Evolutionary conservation across 495 filamentous ascomycete genomes (phyloP), one percentile per base, ranked within the genome.

Genomic region (Massariosphaeria phaeospora): DNA sequence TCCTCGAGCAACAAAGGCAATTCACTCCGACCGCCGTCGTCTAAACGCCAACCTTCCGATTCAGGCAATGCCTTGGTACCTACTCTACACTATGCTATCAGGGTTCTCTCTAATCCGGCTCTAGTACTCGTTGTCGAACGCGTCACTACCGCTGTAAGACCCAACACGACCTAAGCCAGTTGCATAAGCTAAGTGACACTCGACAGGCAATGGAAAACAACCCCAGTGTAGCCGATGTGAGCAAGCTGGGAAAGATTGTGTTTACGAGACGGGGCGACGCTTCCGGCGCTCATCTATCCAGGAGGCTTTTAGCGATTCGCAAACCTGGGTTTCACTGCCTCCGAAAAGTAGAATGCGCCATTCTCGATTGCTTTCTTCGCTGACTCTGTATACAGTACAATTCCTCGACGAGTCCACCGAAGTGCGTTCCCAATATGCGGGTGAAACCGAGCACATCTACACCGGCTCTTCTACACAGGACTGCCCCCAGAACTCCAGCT

Each of bases 221-320:
- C 57, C 57, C 0, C 44, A 40, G 18, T 61, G 57, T 25, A 30
- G 30, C 11, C 51, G 52, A 51, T 61, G 57, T 25, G 36, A 55
- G 15, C 44, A 61, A 25, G 44, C 52, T 12, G 47, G 42, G 17
- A 53, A 50, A 18, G 51, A 55, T 10, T 61, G 57, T 31, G 31
- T 55, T 13, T 61, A 61, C 26, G 51, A 61, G 33, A 61, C 57
- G 13, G 57, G 57, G 5, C 40, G 45, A 25, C 36, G 57, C n/a
- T 55, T 61, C 42, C 51, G 57, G n/a, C 43, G 57, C 25, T 55
- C 51, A 11, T 61, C 57, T 9, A 52, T 61, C 8, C 57, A 61
- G 25, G 43, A 61, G 21, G 25, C 44, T 3, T 61, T 61, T 18
- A 52, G 47, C 25, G 29, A 50, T 17, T 21, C 41, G 1, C 57